A percentile compares a stretch with the other conserved stretches of the same genome.
Conservation (phyloP, 495 filamentous ascomycete species). For the Cryomyces minteri region DNA sequence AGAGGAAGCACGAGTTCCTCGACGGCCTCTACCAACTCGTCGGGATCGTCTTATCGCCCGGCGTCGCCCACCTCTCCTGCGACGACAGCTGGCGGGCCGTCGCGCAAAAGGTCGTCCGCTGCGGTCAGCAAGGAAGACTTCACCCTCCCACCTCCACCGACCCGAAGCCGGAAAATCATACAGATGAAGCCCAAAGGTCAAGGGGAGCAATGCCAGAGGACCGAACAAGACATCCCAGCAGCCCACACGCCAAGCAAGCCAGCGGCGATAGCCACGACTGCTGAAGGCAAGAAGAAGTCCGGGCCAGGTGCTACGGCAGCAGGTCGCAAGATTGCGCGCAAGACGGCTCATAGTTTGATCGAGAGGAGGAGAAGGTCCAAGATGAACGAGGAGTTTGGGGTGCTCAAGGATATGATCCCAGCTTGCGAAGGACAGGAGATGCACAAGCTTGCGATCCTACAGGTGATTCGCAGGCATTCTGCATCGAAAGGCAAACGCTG, state of each 20-base stretch:
- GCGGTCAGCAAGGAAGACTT: slow-evolving; percentile 34
- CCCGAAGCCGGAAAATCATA: slow-evolving; percentile 85
- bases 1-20: slow-evolving; percentile 22
- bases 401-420: slow-evolving; percentile 89
- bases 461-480: slow-evolving; percentile 30
- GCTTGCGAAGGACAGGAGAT: slow-evolving; percentile 84
- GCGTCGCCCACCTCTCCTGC: slow-evolving; percentile 38
- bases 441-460: slow-evolving; percentile 94
- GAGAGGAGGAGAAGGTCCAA: slow-evolving; percentile 81
- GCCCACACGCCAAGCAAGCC: slow-evolving; percentile 11
- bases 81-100: slow-evolving; percentile 20
- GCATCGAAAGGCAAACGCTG: slow-evolving; percentile 5
- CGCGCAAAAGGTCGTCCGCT: slow-evolving; percentile 33
- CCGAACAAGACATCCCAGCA: slow-evolving; percentile 20
- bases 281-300: slow-evolving; percentile 47
- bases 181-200: slow-evolving; percentile 69
- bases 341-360: slow-evolving; percentile 91
- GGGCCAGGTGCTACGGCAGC: slow-evolving; percentile 52
- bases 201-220: slow-evolving; percentile 9
- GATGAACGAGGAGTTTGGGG: slow-evolving; percentile 97
- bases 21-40: slow-evolving; percentile 25
- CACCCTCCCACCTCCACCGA: slow-evolving; percentile 78
- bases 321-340: slow-evolving; percentile 80
- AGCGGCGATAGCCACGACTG: slow-evolving; percentile 1
- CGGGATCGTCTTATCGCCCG: slow-evolving; percentile 30